Evolutionary conservation across 2,329 filamentous ascomycete species (phyloP), one percentile per base, ranked within the genome.

Genomic region (Fusarium multiceps): DNA sequence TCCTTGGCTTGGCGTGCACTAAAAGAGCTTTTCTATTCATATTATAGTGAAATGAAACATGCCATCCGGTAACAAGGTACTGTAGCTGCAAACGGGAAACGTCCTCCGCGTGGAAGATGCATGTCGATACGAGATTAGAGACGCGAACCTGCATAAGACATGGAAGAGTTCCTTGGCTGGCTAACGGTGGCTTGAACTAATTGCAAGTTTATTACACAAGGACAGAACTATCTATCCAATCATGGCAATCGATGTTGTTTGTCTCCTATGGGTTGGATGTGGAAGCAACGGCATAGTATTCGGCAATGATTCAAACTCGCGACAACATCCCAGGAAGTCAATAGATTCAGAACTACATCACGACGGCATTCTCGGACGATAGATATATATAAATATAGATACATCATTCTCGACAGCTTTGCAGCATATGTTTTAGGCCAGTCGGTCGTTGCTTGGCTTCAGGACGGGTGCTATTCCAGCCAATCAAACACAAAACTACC

Each of bases 121-220:
- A 34, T 55, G 25, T 25, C 30, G 34, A 67, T 67, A 63, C 59
- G 65, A 67, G 59, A 47, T 20, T 34, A 55, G 34, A 34, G 43
- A 32, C 63, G 68, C 68, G 59, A 70, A 61, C 59, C 57, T 55
- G 59, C 69, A 68, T 72, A 30, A 53, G 28, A 25, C 20, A 20
- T 21, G 21, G 48, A 34, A 34, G 37, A 34, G 23, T 34, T 43
- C 28, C 13, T 50, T 49, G 21, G 45, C n/a, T 32, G 58, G 45
- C 42, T n/a, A 46, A 55, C 30, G 25, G 40, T 11, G 47, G 12
- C 25, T 49, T 21, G 40, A 45, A 41, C 47, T 45, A 28, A 8
- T 47, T 50, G 27, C n/a, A 21, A 41, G 12, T 34, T 16, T n/a
- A 25, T 7, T 13, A n/a, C 18, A 23, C 30, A 20, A 43, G 30